A percentile compares a stretch with the other conserved stretches of the same genome.
These are phyloP conservation scores for Scleroderma bovista DNA, from an alignment of 768 basidiomycete species.

Conservation along the genomic window DNA sequence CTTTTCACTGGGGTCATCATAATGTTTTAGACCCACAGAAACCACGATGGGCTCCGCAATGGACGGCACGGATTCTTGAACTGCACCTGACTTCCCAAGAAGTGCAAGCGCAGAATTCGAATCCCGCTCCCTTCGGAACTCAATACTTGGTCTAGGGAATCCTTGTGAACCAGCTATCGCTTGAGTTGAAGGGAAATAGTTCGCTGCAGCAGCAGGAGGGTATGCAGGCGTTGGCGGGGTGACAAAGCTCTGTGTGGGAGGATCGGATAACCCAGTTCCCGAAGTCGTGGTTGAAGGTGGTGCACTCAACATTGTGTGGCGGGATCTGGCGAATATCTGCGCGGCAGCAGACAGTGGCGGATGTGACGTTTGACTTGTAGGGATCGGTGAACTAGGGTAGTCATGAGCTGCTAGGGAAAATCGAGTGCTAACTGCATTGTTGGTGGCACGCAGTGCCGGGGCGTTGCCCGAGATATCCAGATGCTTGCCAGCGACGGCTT, in stretches of 20 bases:
- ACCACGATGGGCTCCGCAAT: slow-evolving; percentile 60
- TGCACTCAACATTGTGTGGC: no score
- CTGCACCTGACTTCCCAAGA: slow-evolving; percentile 35
- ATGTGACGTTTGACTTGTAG: slow-evolving; percentile 13
- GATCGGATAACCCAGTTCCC: slow-evolving; percentile 21
- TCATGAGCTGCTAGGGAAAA: slow-evolving; percentile 26
- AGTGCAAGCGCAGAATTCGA: slow-evolving; percentile 41
- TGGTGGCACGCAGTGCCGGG: slow-evolving; percentile 26
- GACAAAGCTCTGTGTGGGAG: slow-evolving; percentile 14
- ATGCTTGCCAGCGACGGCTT: slow-evolving; percentile 52
- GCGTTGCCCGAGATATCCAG: slow-evolving; percentile 42
- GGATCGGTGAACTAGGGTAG: slow-evolving; percentile 10
- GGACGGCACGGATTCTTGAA: slow-evolving; percentile 8
- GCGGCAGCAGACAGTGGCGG: slow-evolving; percentile 33
- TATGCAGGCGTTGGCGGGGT: slow-evolving; percentile 63
- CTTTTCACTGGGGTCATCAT: slow-evolving; percentile 4
- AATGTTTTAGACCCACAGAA: slow-evolving; percentile 51
- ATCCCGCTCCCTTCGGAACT: slow-evolving; percentile 59
- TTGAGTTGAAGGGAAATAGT: slow-evolving; percentile 37
- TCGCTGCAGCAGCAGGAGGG: slow-evolving; percentile 39
- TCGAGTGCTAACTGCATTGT: slow-evolving; percentile 12
- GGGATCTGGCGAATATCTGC: slow-evolving; percentile 25
- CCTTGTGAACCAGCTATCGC: slow-evolving; percentile 44
- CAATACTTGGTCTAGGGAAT: slow-evolving; percentile 54
- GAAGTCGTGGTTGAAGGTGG: no score